phyloP scores from a whole-genome alignment of 2,329 filamentous ascomycete genomes.

The Talaromyces sp. region DNA sequence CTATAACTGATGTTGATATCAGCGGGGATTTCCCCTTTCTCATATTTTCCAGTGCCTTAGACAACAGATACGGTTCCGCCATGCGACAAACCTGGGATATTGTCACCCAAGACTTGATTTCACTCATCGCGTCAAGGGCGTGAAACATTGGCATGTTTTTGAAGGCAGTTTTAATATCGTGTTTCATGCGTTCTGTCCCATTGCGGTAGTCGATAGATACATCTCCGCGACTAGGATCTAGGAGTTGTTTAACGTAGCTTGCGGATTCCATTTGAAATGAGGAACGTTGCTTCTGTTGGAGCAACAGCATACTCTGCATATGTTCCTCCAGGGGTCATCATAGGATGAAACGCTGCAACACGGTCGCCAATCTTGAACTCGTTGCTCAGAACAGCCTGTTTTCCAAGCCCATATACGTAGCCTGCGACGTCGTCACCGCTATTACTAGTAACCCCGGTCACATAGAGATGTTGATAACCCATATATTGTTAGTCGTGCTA shows the following conservation, averaged over 20 bases:
- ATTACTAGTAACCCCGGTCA: slow-evolving; percentile 38
- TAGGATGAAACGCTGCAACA: slow-evolving; percentile 46
- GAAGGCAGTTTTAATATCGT: slow-evolving; percentile 38
- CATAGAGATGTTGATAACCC: background rate
- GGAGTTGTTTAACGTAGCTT: slow-evolving; percentile 46
- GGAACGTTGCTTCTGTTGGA: slow-evolving; percentile 50
- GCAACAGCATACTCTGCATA: slow-evolving; percentile 55
- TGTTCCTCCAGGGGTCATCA: slow-evolving; percentile 44
- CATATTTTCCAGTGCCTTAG: slow-evolving; percentile 20
- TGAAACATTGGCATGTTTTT: slow-evolving; percentile 39
- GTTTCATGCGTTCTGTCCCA: slow-evolving; percentile 49
- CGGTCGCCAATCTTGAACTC: slow-evolving; percentile 45
- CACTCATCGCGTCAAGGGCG: slow-evolving; percentile 55
- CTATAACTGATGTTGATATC: slow-evolving; percentile 34
- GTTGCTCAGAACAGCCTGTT: background rate
- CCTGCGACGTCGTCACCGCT: slow-evolving; percentile 46
- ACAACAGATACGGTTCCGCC: slow-evolving; percentile 39
- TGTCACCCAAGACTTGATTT: slow-evolving; percentile 46
- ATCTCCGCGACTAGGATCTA: slow-evolving; percentile 52
- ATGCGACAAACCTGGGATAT: slow-evolving; percentile 40
- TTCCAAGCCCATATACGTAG: slow-evolving; percentile 40
- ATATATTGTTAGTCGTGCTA: slow-evolving; percentile 46
- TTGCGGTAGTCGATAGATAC: slow-evolving; percentile 56
- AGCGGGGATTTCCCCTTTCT: slow-evolving; percentile 34
- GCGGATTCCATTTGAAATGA: slow-evolving; percentile 44